These are phyloP conservation scores for Curvularia hawaiiensis DNA, from an alignment of 2,329 filamentous ascomycete genomes.

Conservation along the genomic window DNA sequence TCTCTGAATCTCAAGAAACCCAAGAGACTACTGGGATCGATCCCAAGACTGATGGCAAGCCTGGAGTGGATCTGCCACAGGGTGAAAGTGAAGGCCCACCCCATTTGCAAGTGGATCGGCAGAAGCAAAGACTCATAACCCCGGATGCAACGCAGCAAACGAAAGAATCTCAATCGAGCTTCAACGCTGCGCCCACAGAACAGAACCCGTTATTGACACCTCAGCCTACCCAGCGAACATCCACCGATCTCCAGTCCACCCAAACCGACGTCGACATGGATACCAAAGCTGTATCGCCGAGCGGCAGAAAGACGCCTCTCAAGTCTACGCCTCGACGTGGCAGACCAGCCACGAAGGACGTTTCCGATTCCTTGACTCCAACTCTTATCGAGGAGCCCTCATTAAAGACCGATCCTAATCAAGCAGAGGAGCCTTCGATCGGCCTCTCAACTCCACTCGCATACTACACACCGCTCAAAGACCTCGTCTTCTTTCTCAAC, in stretches of 20 bases:
- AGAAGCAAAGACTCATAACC: slow-evolving; percentile 31
- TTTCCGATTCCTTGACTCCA: slow-evolving; percentile 16
- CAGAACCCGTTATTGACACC: slow-evolving; percentile 44
- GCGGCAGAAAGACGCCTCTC: slow-evolving; percentile 5
- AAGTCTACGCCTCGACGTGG: slow-evolving; percentile 21
- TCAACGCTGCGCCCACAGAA: slow-evolving; percentile 15
- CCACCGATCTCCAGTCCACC: slow-evolving; percentile 23
- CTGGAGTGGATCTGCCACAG: slow-evolving; percentile 8
- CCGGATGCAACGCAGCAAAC: slow-evolving; percentile 37
- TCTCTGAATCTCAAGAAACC: slow-evolving; percentile 5
- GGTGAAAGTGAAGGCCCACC: slow-evolving; percentile 15
- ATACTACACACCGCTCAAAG: slow-evolving; percentile 54
- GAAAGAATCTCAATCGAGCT: slow-evolving; percentile 29
- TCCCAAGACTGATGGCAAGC: slow-evolving; percentile 5
- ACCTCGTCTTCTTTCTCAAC: slow-evolving; percentile 50
- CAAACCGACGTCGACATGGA: slow-evolving; percentile 26
- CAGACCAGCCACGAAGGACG: slow-evolving; percentile 10
- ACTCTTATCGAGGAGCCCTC: slow-evolving; percentile 16
- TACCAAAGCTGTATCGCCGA: neutral
- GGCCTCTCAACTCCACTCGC: slow-evolving; percentile 49
- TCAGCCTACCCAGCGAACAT: slow-evolving; percentile 44
- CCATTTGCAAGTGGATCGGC: slow-evolving; percentile 19
- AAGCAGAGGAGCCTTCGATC: slow-evolving; percentile 29
- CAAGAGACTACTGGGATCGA: slow-evolving; percentile 5
- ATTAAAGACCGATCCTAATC: slow-evolving; percentile 22